Conservation (phyloP, 352 stramenopile genomes). For the Elongisporangium anandrum region DNA sequence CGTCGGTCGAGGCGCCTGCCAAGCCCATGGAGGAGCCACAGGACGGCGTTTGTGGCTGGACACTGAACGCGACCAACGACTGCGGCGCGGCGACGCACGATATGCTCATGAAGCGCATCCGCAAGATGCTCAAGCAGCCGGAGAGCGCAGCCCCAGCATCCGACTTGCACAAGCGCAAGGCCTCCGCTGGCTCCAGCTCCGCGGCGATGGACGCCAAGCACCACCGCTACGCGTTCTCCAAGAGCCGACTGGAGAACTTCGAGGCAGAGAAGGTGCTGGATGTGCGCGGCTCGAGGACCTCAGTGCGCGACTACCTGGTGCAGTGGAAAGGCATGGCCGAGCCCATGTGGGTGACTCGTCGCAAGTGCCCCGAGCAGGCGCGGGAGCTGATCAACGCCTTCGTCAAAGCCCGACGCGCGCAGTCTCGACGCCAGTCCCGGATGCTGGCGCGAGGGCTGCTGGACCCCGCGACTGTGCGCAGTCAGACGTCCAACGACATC, state of each 20-base stretch:
- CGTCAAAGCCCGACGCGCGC: slow-evolving; percentile 3
- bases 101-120: not conserved
- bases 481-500: slow-evolving; percentile 6
- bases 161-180: not conserved
- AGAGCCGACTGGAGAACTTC: slow-evolving; percentile 12
- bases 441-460: not conserved
- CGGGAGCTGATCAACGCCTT: slow-evolving; percentile 30
- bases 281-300: slow-evolving; percentile 11
- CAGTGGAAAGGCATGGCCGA: slow-evolving; percentile 16
- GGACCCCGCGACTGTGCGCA: not conserved
- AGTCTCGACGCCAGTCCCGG: slow-evolving; percentile 3
- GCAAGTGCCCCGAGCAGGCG: slow-evolving; percentile 22
- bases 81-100: not conserved
- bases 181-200: not conserved
- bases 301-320: slow-evolving; percentile 28
- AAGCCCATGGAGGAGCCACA: not conserved
- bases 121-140: not conserved
- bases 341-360: slow-evolving; percentile 30
- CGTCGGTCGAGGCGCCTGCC: not conserved
- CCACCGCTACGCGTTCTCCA: slow-evolving; percentile 15
- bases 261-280: slow-evolving; percentile 24
- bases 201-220: slow-evolving; percentile 1
- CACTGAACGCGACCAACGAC: not conserved
- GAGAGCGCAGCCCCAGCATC: not conserved
- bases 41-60: not conserved